Evolutionary conservation across 2,329 filamentous ascomycete genomes (phyloP).

Genomic region (Aspergillus hiratsukae): DNA sequence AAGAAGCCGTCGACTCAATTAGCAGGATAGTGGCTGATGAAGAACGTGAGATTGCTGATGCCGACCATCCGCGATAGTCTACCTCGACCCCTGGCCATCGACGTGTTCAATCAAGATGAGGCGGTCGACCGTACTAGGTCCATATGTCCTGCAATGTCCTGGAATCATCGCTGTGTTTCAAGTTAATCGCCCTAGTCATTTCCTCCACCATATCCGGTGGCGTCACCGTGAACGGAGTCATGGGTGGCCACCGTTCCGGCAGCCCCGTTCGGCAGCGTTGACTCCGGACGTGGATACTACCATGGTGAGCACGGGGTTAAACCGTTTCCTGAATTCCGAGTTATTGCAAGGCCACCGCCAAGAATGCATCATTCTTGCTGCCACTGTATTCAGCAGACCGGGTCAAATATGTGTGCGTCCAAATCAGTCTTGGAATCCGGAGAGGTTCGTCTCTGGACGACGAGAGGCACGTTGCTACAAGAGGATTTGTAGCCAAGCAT

Average conservation of each 20-base stretch:
- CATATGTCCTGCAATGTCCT: too few species aligned
- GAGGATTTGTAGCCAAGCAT: conserved; percentile 1
- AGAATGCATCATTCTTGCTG: neutral
- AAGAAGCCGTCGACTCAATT: conserved; percentile 25
- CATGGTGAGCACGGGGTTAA: conserved; percentile 49
- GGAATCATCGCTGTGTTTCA: neutral
- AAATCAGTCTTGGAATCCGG: conserved; percentile 6
- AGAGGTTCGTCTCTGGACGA: conserved; percentile 7
- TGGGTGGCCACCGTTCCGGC: conserved; percentile 36
- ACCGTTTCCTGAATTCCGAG: conserved; percentile 31
- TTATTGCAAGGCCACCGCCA: conserved; percentile 10
- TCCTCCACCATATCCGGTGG: conserved; percentile 44
- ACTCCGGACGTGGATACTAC: conserved; percentile 43
- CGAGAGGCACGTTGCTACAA: conserved; percentile 3
- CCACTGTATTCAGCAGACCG: conserved; percentile 6
- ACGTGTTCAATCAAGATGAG: conserved; percentile 1
- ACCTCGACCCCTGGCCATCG: conserved; percentile 36
- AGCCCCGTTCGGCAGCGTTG: conserved; percentile 50
- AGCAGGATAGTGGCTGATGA: conserved; percentile 5
- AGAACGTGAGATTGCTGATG: neutral
- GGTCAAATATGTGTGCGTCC: conserved; percentile 6
- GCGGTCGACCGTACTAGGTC: conserved; percentile 28
- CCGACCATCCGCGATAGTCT: conserved; percentile 2
- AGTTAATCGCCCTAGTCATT: conserved; percentile 28
- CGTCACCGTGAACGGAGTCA: conserved; percentile 50